Conservation (phyloP, 2,329 filamentous ascomycete species). For the Berkeleyomyces rouxiae region DNA sequence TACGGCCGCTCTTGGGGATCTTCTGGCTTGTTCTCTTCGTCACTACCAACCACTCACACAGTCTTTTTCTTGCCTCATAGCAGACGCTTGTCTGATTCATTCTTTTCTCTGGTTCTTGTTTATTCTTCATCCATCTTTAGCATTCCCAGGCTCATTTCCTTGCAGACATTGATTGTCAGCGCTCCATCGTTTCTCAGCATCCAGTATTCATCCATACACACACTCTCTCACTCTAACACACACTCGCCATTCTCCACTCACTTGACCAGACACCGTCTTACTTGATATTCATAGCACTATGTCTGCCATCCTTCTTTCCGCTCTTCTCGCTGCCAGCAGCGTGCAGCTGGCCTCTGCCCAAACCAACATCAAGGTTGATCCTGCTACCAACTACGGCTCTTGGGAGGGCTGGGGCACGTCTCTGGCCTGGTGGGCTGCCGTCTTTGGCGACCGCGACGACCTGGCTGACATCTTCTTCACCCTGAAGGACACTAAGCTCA, state of each 20-base stretch:
- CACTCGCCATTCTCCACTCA: background rate
- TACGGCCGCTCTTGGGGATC: background rate
- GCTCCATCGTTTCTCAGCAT: background rate
- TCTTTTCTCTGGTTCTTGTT: conserved; percentile 5
- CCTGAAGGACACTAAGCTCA: conserved; percentile 19
- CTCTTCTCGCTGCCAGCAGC: conserved; percentile 8
- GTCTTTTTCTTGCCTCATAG: background rate
- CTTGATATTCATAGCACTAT: background rate
- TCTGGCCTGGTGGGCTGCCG: conserved; percentile 28
- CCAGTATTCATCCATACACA: background rate
- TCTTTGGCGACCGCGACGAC: conserved; percentile 26
- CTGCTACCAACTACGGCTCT: conserved; percentile 20
- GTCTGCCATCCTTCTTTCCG: conserved; percentile 9
- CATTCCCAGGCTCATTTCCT: background rate
- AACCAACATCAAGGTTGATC: conserved; percentile 7
- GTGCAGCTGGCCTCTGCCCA: conserved; percentile 2
- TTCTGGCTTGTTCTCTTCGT: background rate
- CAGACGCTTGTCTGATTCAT: background rate
- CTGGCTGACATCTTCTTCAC: conserved; percentile 27
- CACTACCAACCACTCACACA: background rate
- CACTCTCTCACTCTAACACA: background rate
- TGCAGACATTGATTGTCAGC: background rate
- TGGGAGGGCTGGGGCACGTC: conserved; percentile 30
- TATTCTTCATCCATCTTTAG: background rate
- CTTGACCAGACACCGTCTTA: background rate